Percentiles rank a stretch among this genome's conserved stretches.
These are phyloP conservation scores for Fusarium chuoi DNA, from an alignment of 2,329 filamentous ascomycete genomes.

Conservation along the genomic window DNA sequence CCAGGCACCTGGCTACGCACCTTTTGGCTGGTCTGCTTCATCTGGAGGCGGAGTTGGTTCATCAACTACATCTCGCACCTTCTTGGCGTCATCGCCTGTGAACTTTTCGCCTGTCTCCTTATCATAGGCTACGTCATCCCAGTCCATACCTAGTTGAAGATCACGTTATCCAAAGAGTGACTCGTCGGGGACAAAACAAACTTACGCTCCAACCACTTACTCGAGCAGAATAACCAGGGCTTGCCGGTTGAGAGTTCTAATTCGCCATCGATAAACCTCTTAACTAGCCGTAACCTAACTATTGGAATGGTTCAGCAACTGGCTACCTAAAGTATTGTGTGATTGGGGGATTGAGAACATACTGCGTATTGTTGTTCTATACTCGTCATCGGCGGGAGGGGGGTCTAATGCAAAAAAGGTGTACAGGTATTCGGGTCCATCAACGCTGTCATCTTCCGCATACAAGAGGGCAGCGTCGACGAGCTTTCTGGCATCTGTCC, in stretches of 20 bases:
- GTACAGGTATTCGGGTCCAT: background rate
- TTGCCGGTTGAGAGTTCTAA: rapidly evolving
- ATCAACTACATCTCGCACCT: background rate
- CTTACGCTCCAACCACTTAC: background rate
- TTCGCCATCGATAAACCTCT: background rate
- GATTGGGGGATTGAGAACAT: background rate
- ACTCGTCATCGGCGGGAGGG: background rate
- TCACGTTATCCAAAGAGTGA: background rate
- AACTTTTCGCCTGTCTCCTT: background rate
- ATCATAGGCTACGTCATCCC: background rate
- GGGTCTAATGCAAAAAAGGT: background rate
- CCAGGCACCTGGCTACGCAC: background rate
- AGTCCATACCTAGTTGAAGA: background rate
- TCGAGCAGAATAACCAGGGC: background rate
- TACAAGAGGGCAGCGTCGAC: background rate
- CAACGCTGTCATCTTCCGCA: background rate
- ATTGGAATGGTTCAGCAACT: background rate
- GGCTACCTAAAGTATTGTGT: rapidly evolving
- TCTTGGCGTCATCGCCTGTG: background rate
- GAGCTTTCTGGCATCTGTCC: background rate
- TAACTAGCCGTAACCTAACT: rapidly evolving
- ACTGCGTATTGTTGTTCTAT: rapidly evolving
- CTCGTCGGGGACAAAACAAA: background rate
- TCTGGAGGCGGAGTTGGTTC: background rate
- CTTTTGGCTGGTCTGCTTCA: background rate